Evolutionary conservation across 1,284 basidiomycete species (phyloP), one percentile per base, ranked within the genome.

Genomic region (Trichosporon coremiiforme): DNA sequence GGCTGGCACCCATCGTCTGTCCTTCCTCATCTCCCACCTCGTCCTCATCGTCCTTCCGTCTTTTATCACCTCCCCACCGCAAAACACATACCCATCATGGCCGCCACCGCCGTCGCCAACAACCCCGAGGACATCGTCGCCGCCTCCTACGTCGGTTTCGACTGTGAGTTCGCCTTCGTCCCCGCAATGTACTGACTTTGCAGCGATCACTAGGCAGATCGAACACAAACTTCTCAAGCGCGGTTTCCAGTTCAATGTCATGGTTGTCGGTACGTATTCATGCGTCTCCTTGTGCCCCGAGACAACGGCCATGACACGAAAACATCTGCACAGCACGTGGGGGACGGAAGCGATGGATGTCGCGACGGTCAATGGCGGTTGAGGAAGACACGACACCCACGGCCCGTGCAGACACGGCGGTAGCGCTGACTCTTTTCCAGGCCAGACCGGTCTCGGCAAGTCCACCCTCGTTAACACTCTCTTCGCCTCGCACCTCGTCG

Each of bases 221-320:
- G 96, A 99, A 88, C 92, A 95, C 87, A 99, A 98, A 89, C 90
- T 98, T 78, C 89, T 99, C 85, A 98, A 98, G 87, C 91, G 96
- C 76, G 96, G 95, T 72, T 98, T 98, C 87, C 93, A 97, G 86
- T 98, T 99, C 89, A 99, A 99, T 83, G 91, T 95, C 74, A 96
- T 97, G 83, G 91, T 94, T 73, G 94, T 91, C 76, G 94, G 94
- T 95, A 78, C 77, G 92, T 88, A 66, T 65, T 20, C 22, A 10
- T 20, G 36, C 15, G 57, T 62, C 41, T 10, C 13, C 22, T n/a
- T 6, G 50, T 22, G 20, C 13, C 33, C 63, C 22, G n/a, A 38
- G 36, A 12, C 63, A n/a, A 41, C 15, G 13, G 60, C 4, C 35
- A 22, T 38, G 17, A 41, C 12, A 7, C 31, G 13, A 13, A 9